phyloP scores from a whole-genome alignment of 2,329 filamentous ascomycete species.

The Pyricularia sp. region DNA sequence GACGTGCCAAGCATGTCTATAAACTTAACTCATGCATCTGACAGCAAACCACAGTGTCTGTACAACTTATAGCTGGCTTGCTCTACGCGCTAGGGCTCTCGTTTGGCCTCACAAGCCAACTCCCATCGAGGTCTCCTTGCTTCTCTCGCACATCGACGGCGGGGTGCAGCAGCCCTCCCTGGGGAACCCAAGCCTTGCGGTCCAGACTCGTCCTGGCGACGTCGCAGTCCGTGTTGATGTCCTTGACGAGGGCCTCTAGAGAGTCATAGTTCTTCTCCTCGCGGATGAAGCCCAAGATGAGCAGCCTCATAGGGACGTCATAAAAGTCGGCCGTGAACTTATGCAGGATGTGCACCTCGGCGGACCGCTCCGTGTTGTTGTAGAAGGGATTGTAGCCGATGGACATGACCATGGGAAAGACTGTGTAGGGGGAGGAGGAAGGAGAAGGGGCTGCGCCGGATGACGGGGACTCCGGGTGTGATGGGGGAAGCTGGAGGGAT shows the following conservation, averaged over 20 bases:
- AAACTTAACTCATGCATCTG: neutral
- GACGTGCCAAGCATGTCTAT: neutral
- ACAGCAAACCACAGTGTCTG: neutral
- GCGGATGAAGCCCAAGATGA: conserved; percentile 80
- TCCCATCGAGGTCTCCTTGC: neutral
- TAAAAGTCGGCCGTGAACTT: conserved; percentile 77
- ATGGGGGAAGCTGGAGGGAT: conserved; percentile 50
- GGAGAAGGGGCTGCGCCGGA: conserved; percentile 10
- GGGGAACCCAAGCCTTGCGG: conserved; percentile 49
- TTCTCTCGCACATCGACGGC: neutral
- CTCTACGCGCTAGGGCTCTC: neutral
- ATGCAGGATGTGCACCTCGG: conserved; percentile 68
- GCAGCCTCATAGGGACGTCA: conserved; percentile 64
- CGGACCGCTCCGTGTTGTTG: conserved; percentile 77
- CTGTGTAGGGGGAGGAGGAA: conserved; percentile 17
- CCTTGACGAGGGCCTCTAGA: conserved; percentile 73
- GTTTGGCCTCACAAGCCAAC: neutral
- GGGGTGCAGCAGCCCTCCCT: neutral
- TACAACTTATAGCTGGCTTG: neutral
- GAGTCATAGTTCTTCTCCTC: conserved; percentile 83
- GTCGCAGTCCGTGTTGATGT: conserved; percentile 83
- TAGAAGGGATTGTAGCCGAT: conserved; percentile 98
- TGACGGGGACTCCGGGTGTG: conserved; percentile 32
- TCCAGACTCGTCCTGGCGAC: conserved; percentile 67
- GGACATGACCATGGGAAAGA: conserved; percentile 85